Evolutionary conservation across 805 yeast species (phyloP).

Genomic region (Sungouiozyma ichnusensis): DNA sequence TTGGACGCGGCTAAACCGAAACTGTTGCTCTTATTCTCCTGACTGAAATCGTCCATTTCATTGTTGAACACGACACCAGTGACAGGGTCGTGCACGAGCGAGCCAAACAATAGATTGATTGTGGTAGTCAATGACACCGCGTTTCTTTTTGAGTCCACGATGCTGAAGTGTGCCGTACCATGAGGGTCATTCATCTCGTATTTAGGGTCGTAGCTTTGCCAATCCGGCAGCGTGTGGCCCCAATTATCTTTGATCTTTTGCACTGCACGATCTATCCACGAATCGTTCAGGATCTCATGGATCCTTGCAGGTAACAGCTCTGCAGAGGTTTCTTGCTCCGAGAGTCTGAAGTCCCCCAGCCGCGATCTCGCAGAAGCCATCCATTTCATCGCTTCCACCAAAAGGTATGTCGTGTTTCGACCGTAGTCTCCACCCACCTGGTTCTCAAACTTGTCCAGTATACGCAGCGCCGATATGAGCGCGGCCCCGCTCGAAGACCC

Average conservation of each 20-base stretch:
- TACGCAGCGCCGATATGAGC: constrained; percentile 59
- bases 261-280: constrained; percentile 49
- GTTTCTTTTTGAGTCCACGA: constrained; percentile 63
- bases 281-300: constrained; percentile 34
- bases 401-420: constrained; percentile 46
- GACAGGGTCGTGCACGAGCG: constrained; percentile 62
- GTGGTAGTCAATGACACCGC: constrained; percentile 87
- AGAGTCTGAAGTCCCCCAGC: constrained; percentile 53
- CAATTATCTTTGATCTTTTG: constrained; percentile 40
- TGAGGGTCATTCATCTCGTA: constrained; percentile 71
- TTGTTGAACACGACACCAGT: constrained; percentile 82
- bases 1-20: constrained; percentile 75
- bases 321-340: no score
- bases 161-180: constrained; percentile 83
- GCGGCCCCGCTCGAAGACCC: constrained; percentile 86
- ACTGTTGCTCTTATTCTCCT: constrained; percentile 57
- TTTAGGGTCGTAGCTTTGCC: constrained; percentile 70
- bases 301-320: constrained; percentile 30
- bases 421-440: constrained; percentile 37
- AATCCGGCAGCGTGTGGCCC: constrained; percentile 41
- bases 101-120: constrained; percentile 74
- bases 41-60: constrained; percentile 91
- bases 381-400: constrained; percentile 90
- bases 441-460: constrained; percentile 40
- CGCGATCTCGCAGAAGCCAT: constrained; percentile 78